These are phyloP conservation scores for Grigorovia transvaalensis DNA, from an alignment of 805 yeast genomes.

Conservation along the genomic window DNA sequence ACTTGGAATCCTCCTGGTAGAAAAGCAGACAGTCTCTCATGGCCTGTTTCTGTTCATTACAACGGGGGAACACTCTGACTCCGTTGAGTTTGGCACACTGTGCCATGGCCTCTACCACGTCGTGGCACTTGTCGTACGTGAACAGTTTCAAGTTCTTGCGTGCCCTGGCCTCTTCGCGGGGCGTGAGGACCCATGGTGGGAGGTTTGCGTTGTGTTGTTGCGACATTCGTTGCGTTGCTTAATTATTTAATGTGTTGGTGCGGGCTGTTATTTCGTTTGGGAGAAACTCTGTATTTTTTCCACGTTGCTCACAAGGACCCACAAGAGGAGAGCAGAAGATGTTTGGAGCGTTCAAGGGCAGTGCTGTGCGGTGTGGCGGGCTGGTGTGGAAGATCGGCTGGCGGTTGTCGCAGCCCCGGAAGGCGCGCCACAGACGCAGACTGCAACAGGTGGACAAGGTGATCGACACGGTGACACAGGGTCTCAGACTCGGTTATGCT, in stretches of 20 bases:
- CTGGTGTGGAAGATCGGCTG: conserved; percentile 55
- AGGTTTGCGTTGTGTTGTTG: conserved; percentile 23
- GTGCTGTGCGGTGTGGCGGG: conserved; percentile 24
- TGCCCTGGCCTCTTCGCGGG: conserved; percentile 64
- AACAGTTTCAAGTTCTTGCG: conserved; percentile 58
- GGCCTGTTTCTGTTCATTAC: conserved; percentile 46
- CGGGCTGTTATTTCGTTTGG: no score
- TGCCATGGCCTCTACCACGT: conserved; percentile 53
- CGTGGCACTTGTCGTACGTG: conserved; percentile 60
- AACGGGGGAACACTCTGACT: conserved; percentile 53
- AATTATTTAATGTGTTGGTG: no score
- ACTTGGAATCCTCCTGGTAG: conserved; percentile 47
- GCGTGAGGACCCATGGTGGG: conserved; percentile 70
- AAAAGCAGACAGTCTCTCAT: conserved; percentile 55
- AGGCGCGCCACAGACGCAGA: conserved; percentile 75
- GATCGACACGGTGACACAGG: conserved; percentile 36
- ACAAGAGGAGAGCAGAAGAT: conserved; percentile 6
- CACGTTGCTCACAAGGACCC: no score
- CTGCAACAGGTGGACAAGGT: conserved; percentile 73
- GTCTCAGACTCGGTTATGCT: conserved; percentile 17
- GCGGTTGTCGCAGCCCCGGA: conserved; percentile 71
- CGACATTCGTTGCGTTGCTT: neutral
- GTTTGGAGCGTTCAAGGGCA: conserved; percentile 27
- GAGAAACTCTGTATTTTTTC: no score
- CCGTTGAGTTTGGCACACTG: conserved; percentile 58